phyloP scores from a whole-genome alignment of 2,329 filamentous ascomycete species.

The Mycosphaerelloides madeirae region DNA sequence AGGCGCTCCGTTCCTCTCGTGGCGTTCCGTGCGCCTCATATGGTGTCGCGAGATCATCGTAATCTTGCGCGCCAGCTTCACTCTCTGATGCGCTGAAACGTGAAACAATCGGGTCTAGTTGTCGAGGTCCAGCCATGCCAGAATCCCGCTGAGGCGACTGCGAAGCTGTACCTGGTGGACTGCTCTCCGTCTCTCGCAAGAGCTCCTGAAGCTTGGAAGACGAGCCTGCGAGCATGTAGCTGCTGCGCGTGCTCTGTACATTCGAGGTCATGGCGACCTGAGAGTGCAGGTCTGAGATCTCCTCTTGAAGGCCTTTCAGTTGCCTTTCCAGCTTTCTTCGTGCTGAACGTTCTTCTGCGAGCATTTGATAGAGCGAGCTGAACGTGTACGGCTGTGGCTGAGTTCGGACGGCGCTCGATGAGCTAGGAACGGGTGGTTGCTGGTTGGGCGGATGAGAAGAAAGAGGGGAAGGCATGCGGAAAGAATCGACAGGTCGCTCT shows the following conservation, averaged over 20 bases:
- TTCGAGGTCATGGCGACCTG: conserved; percentile 23
- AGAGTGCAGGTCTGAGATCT: conserved; percentile 29
- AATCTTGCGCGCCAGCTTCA: conserved; percentile 13
- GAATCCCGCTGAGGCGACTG: conserved; percentile 14
- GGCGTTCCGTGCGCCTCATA: conserved; percentile 28
- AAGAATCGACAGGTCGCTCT: conserved; percentile 4
- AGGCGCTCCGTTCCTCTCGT: conserved; percentile 24
- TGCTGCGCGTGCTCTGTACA: conserved; percentile 24
- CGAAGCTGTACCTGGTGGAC: conserved; percentile 8
- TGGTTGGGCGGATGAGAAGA: conserved; percentile 6
- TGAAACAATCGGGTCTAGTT: conserved; percentile 10
- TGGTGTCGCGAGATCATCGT: conserved; percentile 22
- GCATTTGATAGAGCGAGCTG: conserved; percentile 35
- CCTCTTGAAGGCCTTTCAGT: conserved; percentile 25
- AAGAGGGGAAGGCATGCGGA: conserved; percentile 5
- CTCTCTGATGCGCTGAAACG: conserved; percentile 26
- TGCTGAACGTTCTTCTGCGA: conserved; percentile 35
- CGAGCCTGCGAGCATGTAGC: conserved; percentile 22
- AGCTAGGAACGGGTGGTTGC: conserved; percentile 5
- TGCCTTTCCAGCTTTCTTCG: conserved; percentile 32
- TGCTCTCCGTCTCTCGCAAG: conserved; percentile 24
- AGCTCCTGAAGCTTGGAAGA: conserved; percentile 25
- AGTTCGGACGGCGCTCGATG: not conserved
- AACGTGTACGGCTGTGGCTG: conserved; percentile 26
- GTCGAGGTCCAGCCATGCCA: conserved; percentile 4